Percentiles rank a stretch among this genome's conserved stretches.
phyloP scores from a whole-genome alignment of 768 basidiomycete genomes.

The Lentinula aciculospora region DNA sequence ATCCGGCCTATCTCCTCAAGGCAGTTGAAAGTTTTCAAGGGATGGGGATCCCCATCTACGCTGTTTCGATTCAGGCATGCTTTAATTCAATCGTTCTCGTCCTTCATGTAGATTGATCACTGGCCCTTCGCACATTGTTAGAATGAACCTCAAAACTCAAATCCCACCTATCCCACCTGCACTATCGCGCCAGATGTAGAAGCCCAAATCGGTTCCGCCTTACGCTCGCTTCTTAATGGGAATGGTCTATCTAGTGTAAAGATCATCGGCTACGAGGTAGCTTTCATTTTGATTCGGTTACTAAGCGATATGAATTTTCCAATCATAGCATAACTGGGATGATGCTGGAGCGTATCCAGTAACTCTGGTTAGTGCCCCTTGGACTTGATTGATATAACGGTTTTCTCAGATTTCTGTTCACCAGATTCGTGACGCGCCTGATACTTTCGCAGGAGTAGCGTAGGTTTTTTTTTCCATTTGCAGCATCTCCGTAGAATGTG shows the following conservation, averaged over 20 bases:
- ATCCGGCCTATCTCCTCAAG: constrained; percentile 47
- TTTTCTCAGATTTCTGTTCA: not conserved
- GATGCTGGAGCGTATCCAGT: constrained; percentile 43
- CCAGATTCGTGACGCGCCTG: constrained; percentile 32
- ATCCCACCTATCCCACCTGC: constrained; percentile 39
- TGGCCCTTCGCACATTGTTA: constrained; percentile 11
- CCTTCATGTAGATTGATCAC: not conserved
- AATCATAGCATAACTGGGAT: constrained; percentile 38
- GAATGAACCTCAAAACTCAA: constrained; percentile 11
- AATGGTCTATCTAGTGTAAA: constrained; percentile 37
- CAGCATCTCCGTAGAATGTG: constrained; percentile 26
- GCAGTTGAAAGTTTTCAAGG: constrained; percentile 39
- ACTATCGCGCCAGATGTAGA: constrained; percentile 31
- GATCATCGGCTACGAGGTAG: constrained; percentile 41
- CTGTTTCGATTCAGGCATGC: constrained; percentile 29
- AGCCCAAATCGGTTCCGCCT: constrained; percentile 35
- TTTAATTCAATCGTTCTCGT: no score
- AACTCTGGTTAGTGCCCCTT: constrained; percentile 20
- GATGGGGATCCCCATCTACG: constrained; percentile 36
- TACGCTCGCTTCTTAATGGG: constrained; percentile 39
- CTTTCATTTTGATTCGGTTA: not conserved
- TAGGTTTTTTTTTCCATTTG: constrained; percentile 19
- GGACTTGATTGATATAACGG: not conserved
- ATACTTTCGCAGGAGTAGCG: constrained; percentile 38
- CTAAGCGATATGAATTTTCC: not conserved